These are phyloP conservation scores for Cystobasidium pallidum DNA, from an alignment of 1,284 basidiomycete species.

Conservation along the genomic window DNA sequence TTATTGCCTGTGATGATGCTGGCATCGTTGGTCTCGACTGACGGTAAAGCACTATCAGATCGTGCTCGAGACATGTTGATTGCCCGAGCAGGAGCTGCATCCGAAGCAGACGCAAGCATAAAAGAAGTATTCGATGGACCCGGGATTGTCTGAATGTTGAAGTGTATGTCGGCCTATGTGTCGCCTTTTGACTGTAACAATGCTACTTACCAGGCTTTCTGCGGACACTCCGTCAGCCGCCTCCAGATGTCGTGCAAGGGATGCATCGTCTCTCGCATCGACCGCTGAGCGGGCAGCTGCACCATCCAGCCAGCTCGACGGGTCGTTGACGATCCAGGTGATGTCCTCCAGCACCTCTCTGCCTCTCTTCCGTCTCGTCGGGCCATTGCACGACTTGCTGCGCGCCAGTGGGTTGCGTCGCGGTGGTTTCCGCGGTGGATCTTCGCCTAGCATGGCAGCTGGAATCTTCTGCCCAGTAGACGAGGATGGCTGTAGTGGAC, in stretches of 20 bases:
- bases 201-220: background rate
- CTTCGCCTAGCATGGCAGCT: conserved; percentile 16
- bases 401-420: background rate
- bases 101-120: background rate
- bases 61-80: conserved; percentile 25
- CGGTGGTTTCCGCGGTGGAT: conserved; percentile 19
- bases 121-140: conserved; percentile 1
- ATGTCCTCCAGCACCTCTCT: conserved; percentile 38
- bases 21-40: background rate
- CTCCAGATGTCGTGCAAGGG: background rate
- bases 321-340: conserved; percentile 31
- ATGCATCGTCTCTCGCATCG: background rate
- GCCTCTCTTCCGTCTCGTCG: conserved; percentile 17
- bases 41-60: conserved; percentile 2
- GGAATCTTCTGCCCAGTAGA: background rate
- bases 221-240: background rate
- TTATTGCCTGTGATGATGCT: background rate
- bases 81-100: background rate
- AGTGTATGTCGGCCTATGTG: background rate
- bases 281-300: background rate
- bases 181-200: background rate
- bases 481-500: background rate
- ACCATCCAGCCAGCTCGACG: conserved; percentile 19
- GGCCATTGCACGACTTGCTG: conserved; percentile 29
- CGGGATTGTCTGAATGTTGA: background rate